phyloP scores from a whole-genome alignment of 768 basidiomycete species.

The Leccinum uliginosum region DNA sequence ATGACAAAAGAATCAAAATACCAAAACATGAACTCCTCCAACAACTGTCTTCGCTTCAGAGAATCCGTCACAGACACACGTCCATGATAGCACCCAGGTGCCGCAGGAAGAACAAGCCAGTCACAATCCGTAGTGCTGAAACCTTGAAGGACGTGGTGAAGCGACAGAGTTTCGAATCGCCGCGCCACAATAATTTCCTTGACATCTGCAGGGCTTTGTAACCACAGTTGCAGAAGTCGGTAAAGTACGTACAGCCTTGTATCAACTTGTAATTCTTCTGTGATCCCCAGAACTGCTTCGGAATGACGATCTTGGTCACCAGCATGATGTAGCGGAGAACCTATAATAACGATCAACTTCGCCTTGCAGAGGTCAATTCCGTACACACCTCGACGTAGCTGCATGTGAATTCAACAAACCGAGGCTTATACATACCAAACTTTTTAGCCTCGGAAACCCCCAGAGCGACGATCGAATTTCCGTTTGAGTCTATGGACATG shows the following conservation, averaged over 20 bases:
- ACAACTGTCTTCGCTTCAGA: slow-evolving; percentile 70
- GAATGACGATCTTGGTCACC: slow-evolving; percentile 67
- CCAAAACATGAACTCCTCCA: slow-evolving; percentile 93
- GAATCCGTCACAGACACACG: slow-evolving; percentile 63
- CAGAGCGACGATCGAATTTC: slow-evolving; percentile 41
- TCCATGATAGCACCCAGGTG: slow-evolving; percentile 33
- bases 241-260: slow-evolving; percentile 44
- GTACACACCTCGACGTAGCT: slow-evolving; percentile 52
- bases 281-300: slow-evolving; percentile 76
- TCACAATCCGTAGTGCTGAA: slow-evolving; percentile 72
- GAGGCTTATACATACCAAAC: slow-evolving; percentile 54
- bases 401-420: slow-evolving; percentile 77
- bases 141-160: slow-evolving; percentile 75
- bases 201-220: slow-evolving; percentile 46
- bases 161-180: slow-evolving; percentile 74
- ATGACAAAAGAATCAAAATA: slow-evolving; percentile 84
- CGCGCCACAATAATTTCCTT: slow-evolving; percentile 69
- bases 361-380: not conserved
- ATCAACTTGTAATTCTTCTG: slow-evolving; percentile 57
- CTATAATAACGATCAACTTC: slow-evolving; percentile 32
- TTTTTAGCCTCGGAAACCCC: slow-evolving; percentile 46
- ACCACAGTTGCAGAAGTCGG: not conserved
- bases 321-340: slow-evolving; percentile 64
- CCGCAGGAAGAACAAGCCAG: slow-evolving; percentile 61
- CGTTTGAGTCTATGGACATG: slow-evolving; percentile 50